Base-by-base conservation (phyloP, 768 basidiomycete genomes). In the Tricholoma flavovirens region DNA sequence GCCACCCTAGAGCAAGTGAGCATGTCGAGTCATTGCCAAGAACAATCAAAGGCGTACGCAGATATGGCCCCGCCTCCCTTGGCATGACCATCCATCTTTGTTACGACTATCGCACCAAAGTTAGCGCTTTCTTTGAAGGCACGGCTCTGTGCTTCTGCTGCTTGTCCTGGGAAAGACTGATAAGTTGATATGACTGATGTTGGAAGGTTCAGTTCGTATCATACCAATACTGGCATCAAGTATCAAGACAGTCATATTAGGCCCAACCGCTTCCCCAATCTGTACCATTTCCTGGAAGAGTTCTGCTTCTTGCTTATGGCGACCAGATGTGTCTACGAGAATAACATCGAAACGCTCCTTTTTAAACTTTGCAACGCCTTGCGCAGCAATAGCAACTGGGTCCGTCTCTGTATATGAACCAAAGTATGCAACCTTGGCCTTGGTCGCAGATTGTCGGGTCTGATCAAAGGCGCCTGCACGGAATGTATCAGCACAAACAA, bases 391-490 rank as follows among this genome's bases (percentile, higher is more conserved):
- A 0, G 86, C 78, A 6, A 98, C 97, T 2, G 97, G 97, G 69
- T 99, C 95, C 15, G 94, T 98, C 73, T 99, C 97, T 36, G 97
- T 99, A 73, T 99, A 98, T 52, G 91, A 94, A 19, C 97, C 97
- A 73, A 94, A 99, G 80, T 97, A 99, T 2, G 97, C 94, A 12
- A 99, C 93, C 70, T 98, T 98, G 36, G 97, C 97, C 71, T 97
- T 96, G 12, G 94, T 97, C 17, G 97, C 96, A 50, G 96, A 98
- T 75, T 99, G 97, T 67, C 97, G 87, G 10, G 97, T 93, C 71
- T 99, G 97, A 73, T 99, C 97, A 72, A 99, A 99, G 35, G 97
- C 97, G 51, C 97, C 97, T 3, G 97, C 97, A 74, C 97, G 90
- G 78, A 99, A 99, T 0, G 97, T 99, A 71, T 99, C 97, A 19